Percentiles rank a stretch among this genome's conserved stretches.
These are phyloP conservation scores for Vachellia pachyceras DNA, from an alignment of 306 rosid species.

Conservation along the genomic window DNA sequence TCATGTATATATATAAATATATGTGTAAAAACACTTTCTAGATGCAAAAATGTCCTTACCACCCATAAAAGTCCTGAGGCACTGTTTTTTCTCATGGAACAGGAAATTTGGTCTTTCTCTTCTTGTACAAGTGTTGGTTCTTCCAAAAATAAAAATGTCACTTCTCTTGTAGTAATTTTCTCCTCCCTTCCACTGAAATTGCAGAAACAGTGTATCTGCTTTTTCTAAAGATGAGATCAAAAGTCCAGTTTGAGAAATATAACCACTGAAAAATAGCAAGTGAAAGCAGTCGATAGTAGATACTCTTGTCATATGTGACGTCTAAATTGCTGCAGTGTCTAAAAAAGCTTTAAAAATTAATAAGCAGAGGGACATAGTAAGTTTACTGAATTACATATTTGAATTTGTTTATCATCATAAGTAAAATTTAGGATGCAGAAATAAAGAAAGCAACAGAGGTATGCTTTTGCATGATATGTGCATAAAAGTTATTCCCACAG, in stretches of 20 bases:
- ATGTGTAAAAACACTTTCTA: slow-evolving; percentile 44
- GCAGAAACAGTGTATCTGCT: slow-evolving; percentile 13
- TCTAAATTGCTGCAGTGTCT: slow-evolving; percentile 7
- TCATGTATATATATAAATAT: slow-evolving; percentile 62
- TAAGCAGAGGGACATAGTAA: neutral
- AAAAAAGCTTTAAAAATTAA: neutral
- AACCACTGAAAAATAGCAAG: neutral
- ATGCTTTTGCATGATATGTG: neutral
- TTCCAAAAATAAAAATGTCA: neutral
- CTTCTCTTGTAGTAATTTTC: slow-evolving; percentile 5
- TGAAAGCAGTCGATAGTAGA: slow-evolving; percentile 12
- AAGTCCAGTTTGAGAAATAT: slow-evolving; percentile 25
- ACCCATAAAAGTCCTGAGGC: slow-evolving; percentile 36
- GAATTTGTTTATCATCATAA: neutral
- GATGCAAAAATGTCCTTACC: slow-evolving; percentile 48
- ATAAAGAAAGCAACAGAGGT: neutral
- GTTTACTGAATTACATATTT: neutral
- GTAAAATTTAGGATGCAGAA: neutral
- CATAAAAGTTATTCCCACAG: slow-evolving; percentile 13
- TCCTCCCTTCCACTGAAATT: neutral
- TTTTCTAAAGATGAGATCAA: slow-evolving; percentile 2
- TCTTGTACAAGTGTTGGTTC: slow-evolving; percentile 32
- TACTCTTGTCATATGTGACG: slow-evolving; percentile 7
- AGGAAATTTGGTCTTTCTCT: no score
- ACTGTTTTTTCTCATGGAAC: slow-evolving; percentile 29